Base-by-base conservation (phyloP, 169 alveolate species). In the Plasmodium cynomolgi region DNA sequence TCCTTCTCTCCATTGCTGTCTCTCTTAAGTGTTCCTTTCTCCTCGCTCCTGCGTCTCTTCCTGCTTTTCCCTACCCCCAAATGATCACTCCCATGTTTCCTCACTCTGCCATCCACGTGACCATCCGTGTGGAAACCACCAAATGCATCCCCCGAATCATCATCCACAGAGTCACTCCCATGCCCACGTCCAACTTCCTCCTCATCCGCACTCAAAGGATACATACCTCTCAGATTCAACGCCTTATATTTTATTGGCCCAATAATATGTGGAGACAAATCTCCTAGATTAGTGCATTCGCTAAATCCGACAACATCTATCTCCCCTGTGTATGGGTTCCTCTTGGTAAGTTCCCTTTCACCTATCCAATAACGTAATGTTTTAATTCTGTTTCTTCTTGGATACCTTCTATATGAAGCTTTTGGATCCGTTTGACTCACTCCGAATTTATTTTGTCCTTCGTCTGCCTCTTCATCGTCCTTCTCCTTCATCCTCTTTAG, bases 271-370 rank as follows among this genome's bases (percentile, higher is more conserved):
- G 93, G 93, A 17, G 93, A 85, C 26, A 85, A 34, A 39, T 85
- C 84, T 20, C 58, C 85, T 34, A 85, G 31, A 50, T 85, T 85
- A 75, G 75, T 75, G 20, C 93, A 85, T 20, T 85, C 93, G 39
- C 93, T 85, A 68, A 85, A 85, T 50, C 93, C 93, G 79, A 85
- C 44, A 9, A 85, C 93, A 75, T 85, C 93, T 17, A 85, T 85
- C 17, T 85, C 93, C n/a, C 93, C 93, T 85, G 93, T 85, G 26
- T 85, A 11, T 1, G 93, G 93, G n/a, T 85, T 85, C 68, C 93
- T 85, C 44, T 39, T 75, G 1, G 93, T 85, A 8, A 85, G 58
- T 56, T 85, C 93, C 62, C 93, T 85, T 75, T 85, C 93, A n/a
- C 93, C 93, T 17, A 85, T 85, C 93, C 93, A 85, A 47, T 85